These are phyloP conservation scores for Skeletonema potamos DNA, from an alignment of 108 stramenopile genomes.

Conservation along the genomic window DNA sequence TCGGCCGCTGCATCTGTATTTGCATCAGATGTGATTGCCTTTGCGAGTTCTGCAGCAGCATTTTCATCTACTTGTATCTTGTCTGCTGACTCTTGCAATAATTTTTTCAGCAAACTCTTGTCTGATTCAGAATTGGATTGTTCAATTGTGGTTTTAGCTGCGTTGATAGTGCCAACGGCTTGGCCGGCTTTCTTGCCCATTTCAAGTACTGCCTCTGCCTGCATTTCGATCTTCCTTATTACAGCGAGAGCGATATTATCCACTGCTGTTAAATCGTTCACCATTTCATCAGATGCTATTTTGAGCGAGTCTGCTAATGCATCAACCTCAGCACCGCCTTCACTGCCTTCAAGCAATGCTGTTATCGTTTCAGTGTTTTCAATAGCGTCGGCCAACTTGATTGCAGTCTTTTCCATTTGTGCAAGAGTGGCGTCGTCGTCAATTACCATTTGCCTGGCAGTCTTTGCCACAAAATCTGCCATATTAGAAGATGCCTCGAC, in stretches of 20 bases:
- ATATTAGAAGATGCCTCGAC: conserved; percentile 12
- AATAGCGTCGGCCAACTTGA: conserved; percentile 7
- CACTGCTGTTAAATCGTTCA: background rate
- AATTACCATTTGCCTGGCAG: conserved; percentile 3
- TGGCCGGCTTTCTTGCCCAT: conserved; percentile 12
- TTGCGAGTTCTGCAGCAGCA: background rate
- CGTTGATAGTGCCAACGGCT: conserved; percentile 3
- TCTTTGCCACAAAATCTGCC: conserved; percentile 10
- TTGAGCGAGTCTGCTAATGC: conserved; percentile 1
- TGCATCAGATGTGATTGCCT: background rate
- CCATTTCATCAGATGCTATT: conserved; percentile 2
- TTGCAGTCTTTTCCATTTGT: conserved; percentile 13
- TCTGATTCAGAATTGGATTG: background rate
- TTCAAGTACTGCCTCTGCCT: conserved; percentile 6
- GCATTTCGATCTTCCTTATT: background rate
- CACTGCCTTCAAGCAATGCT: background rate
- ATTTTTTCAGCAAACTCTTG: background rate
- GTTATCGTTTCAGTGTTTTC: conserved; percentile 4
- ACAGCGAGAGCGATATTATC: conserved; percentile 11
- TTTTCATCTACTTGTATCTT: background rate
- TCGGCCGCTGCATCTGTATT: background rate
- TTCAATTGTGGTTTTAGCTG: conserved; percentile 4
- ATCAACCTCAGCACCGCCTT: conserved; percentile 13
- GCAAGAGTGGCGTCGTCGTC: background rate
- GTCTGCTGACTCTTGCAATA: conserved; percentile 6